phyloP scores from a whole-genome alignment of 208 protist species.

The Acanthamoeba triangularis region DNA sequence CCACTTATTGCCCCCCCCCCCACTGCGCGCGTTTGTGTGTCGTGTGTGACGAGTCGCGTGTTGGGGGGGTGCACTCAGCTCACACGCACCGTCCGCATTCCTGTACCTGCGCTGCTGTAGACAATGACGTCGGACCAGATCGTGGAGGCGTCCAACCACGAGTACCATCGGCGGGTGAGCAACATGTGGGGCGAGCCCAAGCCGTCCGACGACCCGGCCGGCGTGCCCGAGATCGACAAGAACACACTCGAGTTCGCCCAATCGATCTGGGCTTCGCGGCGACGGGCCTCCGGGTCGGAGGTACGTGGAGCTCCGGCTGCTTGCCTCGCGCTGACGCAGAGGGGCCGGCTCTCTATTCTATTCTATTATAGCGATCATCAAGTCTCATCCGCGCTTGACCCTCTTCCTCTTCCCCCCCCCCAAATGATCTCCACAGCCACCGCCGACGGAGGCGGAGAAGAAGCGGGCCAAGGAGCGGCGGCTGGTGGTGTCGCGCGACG shows the following conservation, averaged over 20 bases:
- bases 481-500: constrained; percentile 28
- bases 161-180: constrained; percentile 24
- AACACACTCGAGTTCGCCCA: constrained; percentile 40
- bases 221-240: constrained; percentile 8
- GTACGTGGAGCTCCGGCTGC: no score
- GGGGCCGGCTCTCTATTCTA: no score
- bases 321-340: no score
- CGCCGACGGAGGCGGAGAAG: neutral
- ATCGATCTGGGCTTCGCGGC: constrained; percentile 1
- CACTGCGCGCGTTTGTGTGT: no score
- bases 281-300: neutral
- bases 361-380: no score
- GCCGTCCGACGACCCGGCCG: neutral
- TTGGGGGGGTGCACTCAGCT: no score
- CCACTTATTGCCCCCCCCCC: no score
- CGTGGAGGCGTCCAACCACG: constrained; percentile 62
- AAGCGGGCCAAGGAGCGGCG: constrained; percentile 6
- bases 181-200: constrained; percentile 50
- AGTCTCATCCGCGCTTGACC: no score
- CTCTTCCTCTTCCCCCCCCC: no score
- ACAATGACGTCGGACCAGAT: constrained; percentile 36
- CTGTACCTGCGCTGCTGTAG: no score
- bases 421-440: no score
- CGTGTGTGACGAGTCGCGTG: no score
- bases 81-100: neutral